phyloP scores from a whole-genome alignment of 2,329 filamentous ascomycete species.

The Ceratocystis ficicola region DNA sequence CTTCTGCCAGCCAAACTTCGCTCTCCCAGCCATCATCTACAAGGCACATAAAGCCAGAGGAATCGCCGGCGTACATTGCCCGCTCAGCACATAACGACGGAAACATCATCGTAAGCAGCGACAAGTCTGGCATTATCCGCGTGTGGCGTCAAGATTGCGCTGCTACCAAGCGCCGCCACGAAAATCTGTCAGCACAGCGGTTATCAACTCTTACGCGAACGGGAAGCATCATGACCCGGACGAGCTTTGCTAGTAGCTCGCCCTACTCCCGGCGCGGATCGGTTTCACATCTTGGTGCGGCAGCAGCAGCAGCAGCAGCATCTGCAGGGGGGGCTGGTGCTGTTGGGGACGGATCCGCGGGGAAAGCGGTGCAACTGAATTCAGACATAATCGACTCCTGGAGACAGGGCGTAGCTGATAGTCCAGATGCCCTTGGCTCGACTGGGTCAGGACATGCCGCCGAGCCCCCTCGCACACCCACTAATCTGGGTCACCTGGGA shows the following conservation, averaged over 20 bases:
- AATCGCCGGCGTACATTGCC: slow-evolving; percentile 64
- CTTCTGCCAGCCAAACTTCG: slow-evolving; percentile 33
- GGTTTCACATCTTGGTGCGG: slow-evolving; percentile 30
- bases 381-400: slow-evolving; percentile 77
- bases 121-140: slow-evolving; percentile 79
- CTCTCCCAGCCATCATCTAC: slow-evolving; percentile 30
- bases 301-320: slow-evolving; percentile 28
- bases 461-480: neutral
- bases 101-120: slow-evolving; percentile 84
- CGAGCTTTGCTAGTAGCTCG: slow-evolving; percentile 37
- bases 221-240: slow-evolving; percentile 44
- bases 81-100: slow-evolving; percentile 66
- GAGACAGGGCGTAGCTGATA: slow-evolving; percentile 50
- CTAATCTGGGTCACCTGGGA: neutral
- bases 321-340: slow-evolving; percentile 24
- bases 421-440: slow-evolving; percentile 30
- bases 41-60: slow-evolving; percentile 41
- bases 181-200: slow-evolving; percentile 66
- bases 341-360: neutral
- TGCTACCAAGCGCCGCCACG: slow-evolving; percentile 60
- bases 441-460: slow-evolving; percentile 27
- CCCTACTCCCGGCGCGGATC: slow-evolving; percentile 43
- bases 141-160: slow-evolving; percentile 94
- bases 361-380: slow-evolving; percentile 26
- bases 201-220: slow-evolving; percentile 54